Evolutionary conservation across 2,329 filamentous ascomycete species (phyloP).

Genomic region (Ophiocordyceps unilateralis): DNA sequence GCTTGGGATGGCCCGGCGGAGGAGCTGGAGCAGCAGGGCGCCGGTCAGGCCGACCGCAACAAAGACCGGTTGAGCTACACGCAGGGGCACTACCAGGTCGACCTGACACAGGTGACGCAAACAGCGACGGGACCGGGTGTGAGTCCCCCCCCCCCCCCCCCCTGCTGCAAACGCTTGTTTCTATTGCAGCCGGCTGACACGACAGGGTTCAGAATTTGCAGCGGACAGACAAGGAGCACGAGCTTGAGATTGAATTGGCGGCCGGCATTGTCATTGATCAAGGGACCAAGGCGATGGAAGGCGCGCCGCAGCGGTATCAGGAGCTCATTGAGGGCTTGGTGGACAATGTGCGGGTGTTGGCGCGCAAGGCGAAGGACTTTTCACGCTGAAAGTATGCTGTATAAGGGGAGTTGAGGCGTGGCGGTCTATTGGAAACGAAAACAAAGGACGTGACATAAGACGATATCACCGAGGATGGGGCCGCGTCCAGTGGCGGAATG

Average conservation of each 20-base stretch:
- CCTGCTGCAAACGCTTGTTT: no score
- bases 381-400: not conserved
- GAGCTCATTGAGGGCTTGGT: conserved; percentile 56
- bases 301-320: conserved; percentile 41
- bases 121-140: conserved; percentile 18
- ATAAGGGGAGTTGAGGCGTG: no score
- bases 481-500: no score
- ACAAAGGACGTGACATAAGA: no score
- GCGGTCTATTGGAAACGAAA: no score
- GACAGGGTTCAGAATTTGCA: conserved; percentile 17
- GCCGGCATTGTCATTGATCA: conserved; percentile 47
- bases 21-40: conserved; percentile 27
- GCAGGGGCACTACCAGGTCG: conserved; percentile 75
- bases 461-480: no score
- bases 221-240: conserved; percentile 48
- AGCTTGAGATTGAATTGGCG: conserved; percentile 66
- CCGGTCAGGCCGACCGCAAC: conserved; percentile 41
- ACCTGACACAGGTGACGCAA: conserved; percentile 75
- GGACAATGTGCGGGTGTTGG: conserved; percentile 51
- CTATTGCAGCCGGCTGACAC: not conserved
- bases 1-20: conserved; percentile 55
- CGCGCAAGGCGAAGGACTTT: conserved; percentile 23
- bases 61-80: conserved; percentile 89
- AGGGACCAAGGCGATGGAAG: conserved; percentile 34
- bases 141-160: conserved; percentile 7